Base-by-base conservation (phyloP, 352 stramenopile genomes). In the Phytophthora niederhauseri region DNA sequence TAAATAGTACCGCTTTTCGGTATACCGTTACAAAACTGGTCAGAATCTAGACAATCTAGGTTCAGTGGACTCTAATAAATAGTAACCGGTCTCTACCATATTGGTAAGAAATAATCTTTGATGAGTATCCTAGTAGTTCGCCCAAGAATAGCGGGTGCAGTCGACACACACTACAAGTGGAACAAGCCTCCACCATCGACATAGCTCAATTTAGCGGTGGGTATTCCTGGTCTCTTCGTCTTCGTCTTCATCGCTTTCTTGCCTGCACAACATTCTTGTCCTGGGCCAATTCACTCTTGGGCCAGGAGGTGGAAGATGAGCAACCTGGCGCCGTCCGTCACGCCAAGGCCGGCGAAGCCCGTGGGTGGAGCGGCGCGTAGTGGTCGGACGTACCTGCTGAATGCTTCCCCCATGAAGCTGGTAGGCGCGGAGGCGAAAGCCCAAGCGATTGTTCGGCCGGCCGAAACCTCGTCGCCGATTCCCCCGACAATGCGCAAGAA, bases 241-340 rank as follows among this genome's bases (percentile, higher is more conserved):
- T 66, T 61, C 50, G n/a, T 59, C 51, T 2, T 1, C 24, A 26
- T 46, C 43, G 43, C 43, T 22, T 30, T 46, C 34, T 70, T 51
- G 56, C 53, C 41, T 62, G 53, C 53, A 48, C 46, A 26, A 8
- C 26, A 36, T 8, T 43, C 26, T 19, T 61, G 54, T 31, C 53
- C 19, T 50, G 46, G 2, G 17, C 20, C 8, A 41, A 19, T 53
- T 55, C 53, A 57, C 46, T 45, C 24, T 49, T 62, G 8, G 26
- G 22, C 19, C 20, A 20, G 15, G 38, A 9, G 55, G 46, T 45
- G 64, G 26, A 58, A 69, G n/a, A 75, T 75, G 51, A 77, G 77
- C 48, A 85, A 81, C 50, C 75, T 93, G 64, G 78, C 85, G 26
- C 80, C 82, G 55, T 80, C 85, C 15, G 75, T 91, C 51, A 93